These are phyloP conservation scores for Phyllosticta citriasiana DNA, from an alignment of 2,329 filamentous ascomycete species.

Conservation along the genomic window DNA sequence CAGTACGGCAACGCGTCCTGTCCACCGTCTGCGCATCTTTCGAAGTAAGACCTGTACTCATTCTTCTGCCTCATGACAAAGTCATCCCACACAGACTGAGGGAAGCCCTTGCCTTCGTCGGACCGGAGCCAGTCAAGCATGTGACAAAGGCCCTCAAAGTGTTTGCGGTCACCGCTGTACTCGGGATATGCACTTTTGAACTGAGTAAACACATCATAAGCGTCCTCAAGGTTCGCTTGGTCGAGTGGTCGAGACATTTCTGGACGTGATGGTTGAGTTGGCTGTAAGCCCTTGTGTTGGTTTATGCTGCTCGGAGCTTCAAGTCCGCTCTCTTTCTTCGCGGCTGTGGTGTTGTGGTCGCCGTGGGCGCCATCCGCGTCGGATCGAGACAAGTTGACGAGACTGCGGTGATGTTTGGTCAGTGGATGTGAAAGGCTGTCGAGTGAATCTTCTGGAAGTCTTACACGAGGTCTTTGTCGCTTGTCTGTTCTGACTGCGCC, in stretches of 20 bases:
- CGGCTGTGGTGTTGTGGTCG: no score
- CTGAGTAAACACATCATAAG: neutral
- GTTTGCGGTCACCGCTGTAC: slow-evolving; percentile 22
- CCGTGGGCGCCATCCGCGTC: no score
- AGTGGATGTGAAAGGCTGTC: no score
- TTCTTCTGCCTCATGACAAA: slow-evolving; percentile 25
- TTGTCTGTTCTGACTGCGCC: no score
- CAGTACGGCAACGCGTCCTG: slow-evolving; percentile 20
- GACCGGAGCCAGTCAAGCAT: no score
- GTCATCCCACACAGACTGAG: slow-evolving; percentile 31
- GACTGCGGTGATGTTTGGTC: no score
- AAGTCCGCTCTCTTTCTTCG: no score
- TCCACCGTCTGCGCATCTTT: slow-evolving; percentile 16
- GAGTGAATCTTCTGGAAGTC: no score
- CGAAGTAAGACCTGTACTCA: slow-evolving; percentile 22
- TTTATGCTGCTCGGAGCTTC: no score
- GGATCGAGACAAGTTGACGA: no score
- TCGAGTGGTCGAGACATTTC: neutral
- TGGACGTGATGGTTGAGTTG: neutral
- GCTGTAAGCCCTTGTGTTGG: neutral
- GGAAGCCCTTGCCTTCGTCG: slow-evolving; percentile 17
- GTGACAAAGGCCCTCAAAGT: slow-evolving; percentile 23
- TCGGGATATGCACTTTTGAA: slow-evolving; percentile 20
- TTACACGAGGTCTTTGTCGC: no score
- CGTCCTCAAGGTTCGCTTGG: neutral